Conservation (phyloP, 305 asterid genomes). For the Solanum hybrid region DNA sequence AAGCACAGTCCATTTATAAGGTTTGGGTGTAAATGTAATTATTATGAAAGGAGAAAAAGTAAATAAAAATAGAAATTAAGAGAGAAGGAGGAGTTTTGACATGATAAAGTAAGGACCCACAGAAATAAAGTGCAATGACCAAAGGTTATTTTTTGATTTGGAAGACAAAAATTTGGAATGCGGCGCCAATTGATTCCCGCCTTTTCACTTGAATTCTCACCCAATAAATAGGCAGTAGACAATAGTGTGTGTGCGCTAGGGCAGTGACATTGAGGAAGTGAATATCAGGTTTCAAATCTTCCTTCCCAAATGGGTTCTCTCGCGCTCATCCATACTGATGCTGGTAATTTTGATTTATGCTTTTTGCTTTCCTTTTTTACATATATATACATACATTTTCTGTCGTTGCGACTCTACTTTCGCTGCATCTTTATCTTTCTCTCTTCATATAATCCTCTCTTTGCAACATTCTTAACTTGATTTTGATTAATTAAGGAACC, state of each 20-base stretch:
- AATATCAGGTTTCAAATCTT: neutral
- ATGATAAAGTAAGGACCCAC: neutral
- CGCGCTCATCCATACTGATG: neutral
- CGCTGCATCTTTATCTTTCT: neutral
- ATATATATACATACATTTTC: neutral
- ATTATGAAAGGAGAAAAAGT: neutral
- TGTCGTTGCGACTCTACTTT: neutral
- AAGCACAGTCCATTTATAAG: neutral
- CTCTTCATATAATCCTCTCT: neutral
- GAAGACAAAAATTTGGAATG: neutral
- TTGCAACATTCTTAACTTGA: neutral
- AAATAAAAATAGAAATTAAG: neutral
- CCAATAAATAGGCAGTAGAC: neutral
- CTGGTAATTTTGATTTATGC: neutral
- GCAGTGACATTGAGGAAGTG: neutral
- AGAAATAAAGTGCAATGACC: neutral
- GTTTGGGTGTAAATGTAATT: neutral
- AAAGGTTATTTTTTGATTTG: neutral
- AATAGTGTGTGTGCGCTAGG: neutral
- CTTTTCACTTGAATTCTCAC: neutral
- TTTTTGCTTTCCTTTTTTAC: neutral
- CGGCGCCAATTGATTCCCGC: neutral
- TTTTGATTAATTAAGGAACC: neutral
- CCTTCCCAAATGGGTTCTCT: neutral
- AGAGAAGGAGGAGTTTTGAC: neutral